Conservation (phyloP, 257 asterid genomes). For the Fraxinus anomala region DNA sequence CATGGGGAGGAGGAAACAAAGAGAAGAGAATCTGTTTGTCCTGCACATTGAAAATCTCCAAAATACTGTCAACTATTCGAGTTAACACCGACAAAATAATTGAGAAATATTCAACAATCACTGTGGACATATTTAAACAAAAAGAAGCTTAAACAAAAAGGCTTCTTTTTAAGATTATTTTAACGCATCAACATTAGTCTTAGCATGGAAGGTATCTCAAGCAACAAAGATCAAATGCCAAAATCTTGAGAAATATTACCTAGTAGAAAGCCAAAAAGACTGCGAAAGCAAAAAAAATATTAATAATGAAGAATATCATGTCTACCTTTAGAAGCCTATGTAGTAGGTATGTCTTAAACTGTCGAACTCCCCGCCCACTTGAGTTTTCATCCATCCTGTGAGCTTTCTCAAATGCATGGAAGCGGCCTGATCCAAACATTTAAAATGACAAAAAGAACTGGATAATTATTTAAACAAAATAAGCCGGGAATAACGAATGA, state of each 20-base stretch:
- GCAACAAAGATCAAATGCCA: conserved; percentile 10
- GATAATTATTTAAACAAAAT: not conserved
- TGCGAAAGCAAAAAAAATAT: conserved; percentile 18
- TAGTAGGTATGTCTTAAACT: conserved; percentile 84
- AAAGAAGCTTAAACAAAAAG: not conserved
- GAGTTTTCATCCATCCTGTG: conserved; percentile 86
- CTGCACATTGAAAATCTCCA: not conserved
- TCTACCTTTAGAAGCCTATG: conserved; percentile 82
- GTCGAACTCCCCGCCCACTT: conserved; percentile 95
- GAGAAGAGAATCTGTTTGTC: not conserved
- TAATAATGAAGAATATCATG: conserved; percentile 27
- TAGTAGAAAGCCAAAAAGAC: conserved; percentile 18
- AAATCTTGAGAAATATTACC: conserved; percentile 11
- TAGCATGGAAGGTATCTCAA: not conserved
- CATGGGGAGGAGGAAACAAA: not conserved
- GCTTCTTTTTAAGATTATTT: not conserved
- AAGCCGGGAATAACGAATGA: not conserved
- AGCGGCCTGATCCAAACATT: conserved; percentile 64
- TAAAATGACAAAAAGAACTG: not conserved
- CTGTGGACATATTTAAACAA: not conserved
- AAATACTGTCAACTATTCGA: not conserved
- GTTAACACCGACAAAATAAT: not conserved
- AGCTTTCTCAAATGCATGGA: conserved; percentile 95
- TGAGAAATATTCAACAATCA: not conserved
- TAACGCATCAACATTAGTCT: not conserved